Base-by-base conservation (phyloP, 257 asterid species). In the Voacanga thouarsii region DNA sequence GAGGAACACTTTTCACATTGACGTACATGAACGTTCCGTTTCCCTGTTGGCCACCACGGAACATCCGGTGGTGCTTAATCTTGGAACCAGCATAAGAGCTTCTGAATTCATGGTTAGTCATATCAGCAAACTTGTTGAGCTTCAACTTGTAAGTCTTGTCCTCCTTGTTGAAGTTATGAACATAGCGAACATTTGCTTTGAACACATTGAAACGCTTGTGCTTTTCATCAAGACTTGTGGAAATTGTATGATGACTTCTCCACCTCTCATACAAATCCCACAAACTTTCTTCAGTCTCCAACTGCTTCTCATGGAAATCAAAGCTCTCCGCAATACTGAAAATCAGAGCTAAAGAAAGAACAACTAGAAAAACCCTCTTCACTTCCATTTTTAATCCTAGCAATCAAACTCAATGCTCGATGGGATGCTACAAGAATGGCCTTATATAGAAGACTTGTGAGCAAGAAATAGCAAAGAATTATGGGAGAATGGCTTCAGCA, bases 231-330 rank as follows among this genome's bases (percentile, higher is more conserved):
- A 89, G 49, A 51, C 89, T 92, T 44, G 85, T 94, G 2, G 98
- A 82, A 55, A 92, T 90, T 0, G 95, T 90, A 83, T 94, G 98
- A 85, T 88, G 89, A 87, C 92, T 90, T 82, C 98, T 83, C 98
- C 98, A 92, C 82, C 98, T 84, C 83, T 92, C 97, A 75, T 94
- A 94, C 84, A 94, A 61, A 16, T 82, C 91, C 96, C 95, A 94
- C 76, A 94, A 72, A 24, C 85, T 82, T 66, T 94, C 97, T 70
- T 92, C 95, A 0, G 92, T 92, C 67, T 94, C 98, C 64, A 94
- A 75, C 69, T 94, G 97, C 39, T 75, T 75, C 77, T 90, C 97
- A 5, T 88, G 91, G 87, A 87, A 94, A 82, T 92, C 92, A 24
- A 94, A 92, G 75, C 97, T 76, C 69, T 82, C 82, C 30, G 79